Evolutionary conservation across 208 protist species (phyloP), one percentile per base, ranked within the genome.

Genomic region (Leishmania tarentolae): DNA sequence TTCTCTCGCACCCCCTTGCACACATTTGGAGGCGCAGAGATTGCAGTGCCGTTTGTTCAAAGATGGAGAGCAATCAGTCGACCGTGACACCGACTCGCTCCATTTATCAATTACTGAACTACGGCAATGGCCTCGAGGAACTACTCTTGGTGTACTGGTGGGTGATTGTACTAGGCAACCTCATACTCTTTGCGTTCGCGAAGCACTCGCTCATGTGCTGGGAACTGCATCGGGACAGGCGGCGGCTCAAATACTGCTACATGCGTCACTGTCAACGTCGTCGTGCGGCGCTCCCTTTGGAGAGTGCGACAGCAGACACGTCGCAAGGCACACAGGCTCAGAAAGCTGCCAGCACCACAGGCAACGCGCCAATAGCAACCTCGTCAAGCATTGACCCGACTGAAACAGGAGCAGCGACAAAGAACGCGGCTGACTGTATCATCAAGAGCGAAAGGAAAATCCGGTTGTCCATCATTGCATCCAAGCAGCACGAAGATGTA

Each of bases 191-290:
- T 7, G 72, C 78, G 3, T 79, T 24, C 7, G 56, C 73, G 61
- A 78, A 86, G 72, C 82, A 82, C 74, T 47, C 61, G 0, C 56
- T 81, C 42, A 86, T 79, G 82, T 82, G 73, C 46, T 86, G 82
- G 82, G 82, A 86, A 66, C 19, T 82, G 15, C 78, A 75, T 24
- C 78, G 79, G 61, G 82, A 86, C 35, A 59, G 70, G 53, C 78
- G 65, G 1, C 82, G 82, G 9, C 73, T 86, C 50, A 21, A 76
- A 40, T 80, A 74, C 66, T 86, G 81, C 71, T 44, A 85, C 81
- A 78, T 78, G 0, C 81, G 81, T 28, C 70, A 81, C 61, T 81
- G 76, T 53, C 46, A 53, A 6, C 76, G 68, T 5, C 76, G 63
- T 6, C 68, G 50, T 35, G 75, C 81, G 15, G 81, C 76, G 0